phyloP scores from a whole-genome alignment of 2,329 filamentous ascomycete genomes.

The Aureobasidium sp. region DNA sequence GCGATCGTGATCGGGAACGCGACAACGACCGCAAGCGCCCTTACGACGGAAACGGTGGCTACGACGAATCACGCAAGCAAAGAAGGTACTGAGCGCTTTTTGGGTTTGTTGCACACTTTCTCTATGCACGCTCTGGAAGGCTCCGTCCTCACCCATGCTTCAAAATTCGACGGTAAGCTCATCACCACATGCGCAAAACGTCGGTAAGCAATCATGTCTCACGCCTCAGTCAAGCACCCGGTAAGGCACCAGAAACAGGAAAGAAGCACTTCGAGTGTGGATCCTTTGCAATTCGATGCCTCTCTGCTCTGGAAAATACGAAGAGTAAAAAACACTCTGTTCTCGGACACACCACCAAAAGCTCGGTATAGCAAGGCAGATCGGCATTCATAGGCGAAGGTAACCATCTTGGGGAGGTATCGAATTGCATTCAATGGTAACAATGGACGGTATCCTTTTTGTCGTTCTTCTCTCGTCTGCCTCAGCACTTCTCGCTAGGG shows the following conservation, averaged over 20 bases:
- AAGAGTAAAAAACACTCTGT: not conserved
- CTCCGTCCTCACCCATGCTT: not conserved
- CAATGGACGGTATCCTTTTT: not conserved
- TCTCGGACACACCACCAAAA: conserved; percentile 1
- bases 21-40: conserved; percentile 60
- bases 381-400: conserved; percentile 20
- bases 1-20: conserved; percentile 55
- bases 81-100: conserved; percentile 60
- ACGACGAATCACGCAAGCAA: conserved; percentile 77
- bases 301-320: not conserved
- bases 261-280: conserved; percentile 4
- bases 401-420: conserved; percentile 5
- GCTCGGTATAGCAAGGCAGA: not conserved
- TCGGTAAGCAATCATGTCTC: conserved; percentile 21
- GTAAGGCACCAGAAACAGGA: conserved; percentile 16
- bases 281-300: conserved; percentile 6
- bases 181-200: conserved; percentile 12
- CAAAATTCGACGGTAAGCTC: conserved; percentile 18
- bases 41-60: conserved; percentile 74
- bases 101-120: conserved; percentile 14
- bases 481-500: conserved; percentile 7
- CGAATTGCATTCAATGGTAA: conserved; percentile 16
- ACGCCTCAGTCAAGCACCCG: conserved; percentile 18
- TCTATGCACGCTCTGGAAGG: not conserved
- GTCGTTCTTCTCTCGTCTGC: not conserved